These are phyloP conservation scores for Fusarium sacchari DNA, from an alignment of 2,329 filamentous ascomycete species.

Conservation along the genomic window DNA sequence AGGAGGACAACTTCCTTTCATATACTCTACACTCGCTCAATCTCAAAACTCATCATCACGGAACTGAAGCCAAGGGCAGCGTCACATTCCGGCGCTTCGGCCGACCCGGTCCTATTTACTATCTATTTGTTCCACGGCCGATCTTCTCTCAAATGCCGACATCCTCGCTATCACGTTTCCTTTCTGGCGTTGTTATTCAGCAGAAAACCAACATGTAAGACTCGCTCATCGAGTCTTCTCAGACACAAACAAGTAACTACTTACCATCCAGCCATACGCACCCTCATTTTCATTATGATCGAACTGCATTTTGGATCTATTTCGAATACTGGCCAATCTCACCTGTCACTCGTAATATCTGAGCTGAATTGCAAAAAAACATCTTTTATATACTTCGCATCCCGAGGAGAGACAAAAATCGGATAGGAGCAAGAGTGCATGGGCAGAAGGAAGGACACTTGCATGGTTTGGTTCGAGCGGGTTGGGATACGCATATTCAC, in stretches of 20 bases:
- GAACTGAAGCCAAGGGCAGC: not conserved
- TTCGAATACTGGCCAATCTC: not conserved
- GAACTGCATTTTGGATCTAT: not conserved
- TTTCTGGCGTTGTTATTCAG: constrained; percentile 13
- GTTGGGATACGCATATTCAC: constrained; percentile 17
- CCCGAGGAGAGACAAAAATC: constrained; percentile 11
- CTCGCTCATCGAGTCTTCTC: constrained; percentile 3
- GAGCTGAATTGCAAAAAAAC: constrained; percentile 2
- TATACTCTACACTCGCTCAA: constrained; percentile 3
- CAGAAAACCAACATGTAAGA: constrained; percentile 15
- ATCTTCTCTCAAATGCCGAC: not conserved
- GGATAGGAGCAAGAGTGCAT: not conserved
- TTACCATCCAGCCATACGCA: not conserved
- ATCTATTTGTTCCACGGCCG: not conserved
- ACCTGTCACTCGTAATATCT: constrained; percentile 5
- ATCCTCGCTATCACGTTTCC: constrained; percentile 9
- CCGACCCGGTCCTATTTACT: not conserved
- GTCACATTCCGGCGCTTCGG: constrained; percentile 6
- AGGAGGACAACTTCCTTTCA: constrained; percentile 27
- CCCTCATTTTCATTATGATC: not conserved
- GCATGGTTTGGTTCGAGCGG: constrained; percentile 25
- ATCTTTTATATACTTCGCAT: constrained; percentile 15
- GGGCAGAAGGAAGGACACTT: not conserved
- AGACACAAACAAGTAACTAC: not conserved
- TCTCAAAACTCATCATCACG: not conserved